These are phyloP conservation scores for Myxozyma melibiosi DNA, from an alignment of 805 yeast genomes.

Conservation along the genomic window DNA sequence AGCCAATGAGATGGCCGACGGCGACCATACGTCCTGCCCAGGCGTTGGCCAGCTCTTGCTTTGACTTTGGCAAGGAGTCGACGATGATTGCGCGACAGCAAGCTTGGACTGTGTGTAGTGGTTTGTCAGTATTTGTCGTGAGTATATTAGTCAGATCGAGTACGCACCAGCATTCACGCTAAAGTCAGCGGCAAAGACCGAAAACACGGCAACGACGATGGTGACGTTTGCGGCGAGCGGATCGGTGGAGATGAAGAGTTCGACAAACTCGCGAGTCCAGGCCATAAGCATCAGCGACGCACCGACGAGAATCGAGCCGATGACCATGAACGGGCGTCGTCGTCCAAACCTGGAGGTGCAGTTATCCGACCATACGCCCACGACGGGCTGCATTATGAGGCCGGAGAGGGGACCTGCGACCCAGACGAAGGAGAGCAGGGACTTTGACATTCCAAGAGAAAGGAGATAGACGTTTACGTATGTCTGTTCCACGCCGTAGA, in stretches of 20 bases:
- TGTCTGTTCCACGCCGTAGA: slow-evolving; percentile 33
- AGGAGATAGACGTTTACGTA: slow-evolving; percentile 49
- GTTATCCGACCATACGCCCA: slow-evolving; percentile 61
- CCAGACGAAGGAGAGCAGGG: slow-evolving; percentile 61
- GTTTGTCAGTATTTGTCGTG: neutral
- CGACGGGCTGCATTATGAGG: slow-evolving; percentile 63
- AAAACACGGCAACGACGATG: slow-evolving; percentile 55
- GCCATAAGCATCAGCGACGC: slow-evolving; percentile 51
- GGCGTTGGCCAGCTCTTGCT: slow-evolving; percentile 62
- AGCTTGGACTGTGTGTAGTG: slow-evolving; percentile 52
- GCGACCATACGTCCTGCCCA: slow-evolving; percentile 72
- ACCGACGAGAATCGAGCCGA: slow-evolving; percentile 56
- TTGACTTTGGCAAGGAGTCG: slow-evolving; percentile 59
- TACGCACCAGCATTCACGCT: slow-evolving; percentile 46
- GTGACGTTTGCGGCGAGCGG: slow-evolving; percentile 17
- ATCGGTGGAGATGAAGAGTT: slow-evolving; percentile 44
- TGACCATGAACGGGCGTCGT: slow-evolving; percentile 59
- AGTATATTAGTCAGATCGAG: neutral
- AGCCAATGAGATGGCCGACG: slow-evolving; percentile 60
- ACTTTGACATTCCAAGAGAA: slow-evolving; percentile 61
- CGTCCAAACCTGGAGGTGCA: slow-evolving; percentile 53
- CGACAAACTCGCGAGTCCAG: slow-evolving; percentile 50
- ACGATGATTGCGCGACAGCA: slow-evolving; percentile 66
- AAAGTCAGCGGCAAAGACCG: slow-evolving; percentile 58
- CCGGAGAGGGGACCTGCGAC: slow-evolving; percentile 71